Evolutionary conservation across 768 basidiomycete species (phyloP), one percentile per base, ranked within the genome.

Genomic region (Lactifluus volemus): DNA sequence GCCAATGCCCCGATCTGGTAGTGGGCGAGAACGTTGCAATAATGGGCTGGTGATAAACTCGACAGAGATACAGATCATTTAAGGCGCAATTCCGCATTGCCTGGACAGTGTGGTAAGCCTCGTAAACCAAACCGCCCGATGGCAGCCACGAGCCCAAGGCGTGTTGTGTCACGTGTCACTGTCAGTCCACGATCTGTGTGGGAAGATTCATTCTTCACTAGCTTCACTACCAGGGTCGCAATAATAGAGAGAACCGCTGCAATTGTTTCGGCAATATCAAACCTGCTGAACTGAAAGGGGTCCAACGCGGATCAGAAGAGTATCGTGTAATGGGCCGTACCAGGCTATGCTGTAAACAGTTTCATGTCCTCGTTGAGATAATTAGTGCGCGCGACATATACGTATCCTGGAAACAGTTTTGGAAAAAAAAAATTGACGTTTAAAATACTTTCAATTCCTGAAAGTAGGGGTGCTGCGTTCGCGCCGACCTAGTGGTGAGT

Each of bases 131-230:
- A 25, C 25, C 25, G 25, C 58, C 60, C 61, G 61, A 41, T 29
- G 15, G 5, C 55, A 55, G 60, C 50, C 61, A 63, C 52, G 61
- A 58, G 61, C 52, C 19, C 11, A 6, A 42, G 57, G 61, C 61
- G 61, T 63, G 61, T 63, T 58, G 32, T n/a, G 25, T 63, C 61
- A 63, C 61, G 61, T 63, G 61, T 19, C 45, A 5, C 9, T 10
- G 45, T 47, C 7, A n/a, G 44, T 19, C n/a, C n/a, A 38, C 25
- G 25, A 25, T 25, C 25, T 25, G 25, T 25, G 25, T 25, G 25
- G 2, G 25, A 25, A 25, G 25, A 25, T 25, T 10, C 41, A 19
- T 21, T 21, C 10, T 25, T 5, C 4, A 17, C 41, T 42, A 34
- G 6, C 32, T 25, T 15, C 6, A 54, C 15, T 42, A 19, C 25